phyloP scores from a whole-genome alignment of 2,329 filamentous ascomycete genomes.

The Colletotrichum cereale region DNA sequence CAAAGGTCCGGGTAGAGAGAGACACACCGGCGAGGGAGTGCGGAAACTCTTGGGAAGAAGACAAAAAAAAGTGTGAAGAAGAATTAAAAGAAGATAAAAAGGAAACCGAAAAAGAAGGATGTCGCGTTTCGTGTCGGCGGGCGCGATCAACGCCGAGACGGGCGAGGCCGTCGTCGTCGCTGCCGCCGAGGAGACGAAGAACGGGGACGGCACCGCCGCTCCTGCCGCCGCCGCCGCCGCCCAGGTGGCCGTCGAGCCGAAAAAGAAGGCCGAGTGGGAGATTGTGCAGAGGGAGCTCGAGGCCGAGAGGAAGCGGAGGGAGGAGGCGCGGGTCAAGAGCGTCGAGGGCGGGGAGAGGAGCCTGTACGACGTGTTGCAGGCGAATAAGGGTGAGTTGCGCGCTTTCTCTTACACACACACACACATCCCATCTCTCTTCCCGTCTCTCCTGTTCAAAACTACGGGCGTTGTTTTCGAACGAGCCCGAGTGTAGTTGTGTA shows the following conservation, averaged over 20 bases:
- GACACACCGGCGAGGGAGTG: no score
- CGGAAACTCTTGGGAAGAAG: background rate
- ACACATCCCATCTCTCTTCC: background rate
- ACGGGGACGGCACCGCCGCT: background rate
- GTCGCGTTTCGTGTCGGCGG: slow-evolving; percentile 68
- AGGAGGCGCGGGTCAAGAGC: slow-evolving; percentile 60
- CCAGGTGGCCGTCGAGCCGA: slow-evolving; percentile 20
- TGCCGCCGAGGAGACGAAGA: slow-evolving; percentile 43
- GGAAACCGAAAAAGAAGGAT: slow-evolving; percentile 58
- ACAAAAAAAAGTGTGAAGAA: no score
- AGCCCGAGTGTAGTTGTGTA: background rate
- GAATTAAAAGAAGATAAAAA: background rate
- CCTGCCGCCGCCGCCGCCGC: slow-evolving; percentile 16
- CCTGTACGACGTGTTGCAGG: slow-evolving; percentile 81
- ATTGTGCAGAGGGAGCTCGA: slow-evolving; percentile 75
- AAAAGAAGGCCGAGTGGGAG: slow-evolving; percentile 67
- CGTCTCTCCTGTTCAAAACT: background rate
- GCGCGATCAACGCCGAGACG: slow-evolving; percentile 59
- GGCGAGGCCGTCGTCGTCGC: slow-evolving; percentile 34
- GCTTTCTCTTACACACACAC: slow-evolving; percentile 12
- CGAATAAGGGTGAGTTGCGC: slow-evolving; percentile 76
- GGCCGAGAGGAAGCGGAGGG: slow-evolving; percentile 66
- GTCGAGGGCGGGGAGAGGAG: slow-evolving; percentile 66
- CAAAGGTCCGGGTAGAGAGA: background rate
- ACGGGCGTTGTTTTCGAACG: no score